These are phyloP conservation scores for Stygiomarasmius scandens DNA, from an alignment of 1,284 basidiomycete genomes.

Conservation along the genomic window DNA sequence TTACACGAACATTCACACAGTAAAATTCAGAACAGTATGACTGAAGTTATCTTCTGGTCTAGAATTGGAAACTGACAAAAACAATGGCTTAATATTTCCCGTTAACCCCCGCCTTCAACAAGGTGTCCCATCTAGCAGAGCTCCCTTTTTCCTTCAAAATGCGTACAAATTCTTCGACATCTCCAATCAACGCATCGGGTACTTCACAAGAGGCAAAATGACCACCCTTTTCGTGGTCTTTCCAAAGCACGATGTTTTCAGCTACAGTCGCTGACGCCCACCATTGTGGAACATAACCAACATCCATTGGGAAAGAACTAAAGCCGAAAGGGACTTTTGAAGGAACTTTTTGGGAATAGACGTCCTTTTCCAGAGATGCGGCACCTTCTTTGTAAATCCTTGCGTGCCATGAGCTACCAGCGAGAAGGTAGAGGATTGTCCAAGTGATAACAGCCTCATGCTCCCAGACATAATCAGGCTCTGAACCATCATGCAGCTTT, in stretches of 20 bases:
- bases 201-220: conserved; percentile 16
- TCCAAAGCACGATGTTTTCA: conserved; percentile 34
- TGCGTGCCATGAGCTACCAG: conserved; percentile 26
- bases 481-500: conserved; percentile 16
- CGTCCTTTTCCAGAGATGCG: conserved; percentile 15
- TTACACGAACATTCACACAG: too few relatives aligned
- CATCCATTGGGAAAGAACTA: conserved; percentile 31
- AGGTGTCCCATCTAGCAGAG: conserved; percentile 9
- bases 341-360: conserved; percentile 19
- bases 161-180: conserved; percentile 13
- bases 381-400: conserved; percentile 32
- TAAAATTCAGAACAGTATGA: too few relatives aligned
- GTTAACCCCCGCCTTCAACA: conserved; percentile 7
- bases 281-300: conserved; percentile 32
- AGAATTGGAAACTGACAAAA: too few relatives aligned
- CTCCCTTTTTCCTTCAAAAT: conserved; percentile 9
- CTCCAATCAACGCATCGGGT: conserved; percentile 9
- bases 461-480: conserved; percentile 18
- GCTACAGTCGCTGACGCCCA: conserved; percentile 31
- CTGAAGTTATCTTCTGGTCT: too few relatives aligned
- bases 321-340: conserved; percentile 27
- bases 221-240: conserved; percentile 22
- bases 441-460: conserved; percentile 18
- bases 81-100: neutral
- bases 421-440: conserved; percentile 20